Base-by-base conservation (phyloP, 2,329 filamentous ascomycete species). In the Domatiomyces globalis region DNA sequence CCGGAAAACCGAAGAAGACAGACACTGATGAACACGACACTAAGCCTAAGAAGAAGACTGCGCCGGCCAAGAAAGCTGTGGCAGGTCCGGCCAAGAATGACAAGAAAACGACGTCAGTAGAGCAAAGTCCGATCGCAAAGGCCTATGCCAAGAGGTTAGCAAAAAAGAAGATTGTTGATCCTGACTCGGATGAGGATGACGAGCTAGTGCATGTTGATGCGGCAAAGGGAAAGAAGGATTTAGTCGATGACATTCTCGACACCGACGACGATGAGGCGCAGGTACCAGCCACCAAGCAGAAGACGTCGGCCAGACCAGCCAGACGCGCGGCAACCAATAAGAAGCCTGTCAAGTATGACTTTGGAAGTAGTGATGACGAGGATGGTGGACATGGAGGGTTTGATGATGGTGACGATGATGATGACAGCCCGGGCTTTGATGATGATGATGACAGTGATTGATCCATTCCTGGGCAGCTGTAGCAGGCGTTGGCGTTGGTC, bases 41-140 rank as follows among this genome's bases (percentile, higher is more conserved):
- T 39, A 62, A 62, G 51, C 49, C 53, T 39, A 45, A 18, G n/a
- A 48, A 60, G 18, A 63, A 62, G 55, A 55, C 61, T 19, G 56
- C 58, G 43, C 53, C 57, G 8, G 61, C 56, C 44, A 62, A 61
- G 39, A 62, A 65, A 49, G 56, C 66, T n/a, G 27, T 42, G 19
- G 52, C 57, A 29, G 29, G 60, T 12, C 51, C 54, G 7, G 49
- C 45, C 29, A 54, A 57, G 48, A 66, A 64, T 45, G 33, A 7
- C 9, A 39, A 39, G 33, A 15, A 39, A 5, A 39, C 33, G 33
- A 56, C 60, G 5, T 56, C 58, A 49, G 49, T 54, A n/a, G 48
- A 52, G 43, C 69, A 83, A 12, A 84, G 81, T 2, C 83, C 83
- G 2, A 82, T 83, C 5, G 82, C 83, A 2, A 88, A 88, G 62